These are phyloP conservation scores for Penicillium sp. DNA, from an alignment of 2,329 filamentous ascomycete species.

Conservation along the genomic window DNA sequence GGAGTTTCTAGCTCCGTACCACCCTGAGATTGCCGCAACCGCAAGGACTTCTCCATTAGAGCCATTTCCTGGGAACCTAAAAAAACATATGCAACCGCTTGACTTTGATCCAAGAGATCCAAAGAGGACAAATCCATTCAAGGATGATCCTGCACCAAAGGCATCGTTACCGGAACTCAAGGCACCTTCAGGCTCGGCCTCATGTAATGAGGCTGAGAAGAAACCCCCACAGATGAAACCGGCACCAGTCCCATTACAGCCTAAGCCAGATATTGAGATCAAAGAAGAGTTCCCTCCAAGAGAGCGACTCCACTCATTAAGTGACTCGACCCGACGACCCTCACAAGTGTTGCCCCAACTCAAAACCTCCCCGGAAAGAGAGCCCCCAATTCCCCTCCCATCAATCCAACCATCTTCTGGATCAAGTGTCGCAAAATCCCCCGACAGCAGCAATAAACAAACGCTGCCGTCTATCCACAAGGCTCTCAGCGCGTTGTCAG, in stretches of 20 bases:
- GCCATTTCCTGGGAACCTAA: slow-evolving; percentile 28
- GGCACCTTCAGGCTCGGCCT: not conserved
- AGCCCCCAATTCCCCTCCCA: slow-evolving; percentile 36
- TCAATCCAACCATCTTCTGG: slow-evolving; percentile 39
- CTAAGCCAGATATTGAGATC: not conserved
- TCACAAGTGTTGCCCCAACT: slow-evolving; percentile 6
- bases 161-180: not conserved
- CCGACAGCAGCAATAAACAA: slow-evolving; percentile 31
- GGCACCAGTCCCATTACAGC: not conserved
- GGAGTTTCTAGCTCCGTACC: slow-evolving; percentile 60
- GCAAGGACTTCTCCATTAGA: slow-evolving; percentile 54
- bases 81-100: slow-evolving; percentile 14
- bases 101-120: slow-evolving; percentile 1
- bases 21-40: slow-evolving; percentile 60
- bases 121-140: not conserved
- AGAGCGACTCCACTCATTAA: slow-evolving; percentile 7
- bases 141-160: not conserved
- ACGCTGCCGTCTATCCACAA: slow-evolving; percentile 43
- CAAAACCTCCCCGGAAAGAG: slow-evolving; percentile 31
- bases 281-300: not conserved
- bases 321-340: slow-evolving; percentile 5
- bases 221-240: not conserved
- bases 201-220: not conserved
- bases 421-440: slow-evolving; percentile 32
- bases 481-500: slow-evolving; percentile 35